These are phyloP conservation scores for Lactifluus rugatus DNA, from an alignment of 768 basidiomycete species.

Conservation along the genomic window DNA sequence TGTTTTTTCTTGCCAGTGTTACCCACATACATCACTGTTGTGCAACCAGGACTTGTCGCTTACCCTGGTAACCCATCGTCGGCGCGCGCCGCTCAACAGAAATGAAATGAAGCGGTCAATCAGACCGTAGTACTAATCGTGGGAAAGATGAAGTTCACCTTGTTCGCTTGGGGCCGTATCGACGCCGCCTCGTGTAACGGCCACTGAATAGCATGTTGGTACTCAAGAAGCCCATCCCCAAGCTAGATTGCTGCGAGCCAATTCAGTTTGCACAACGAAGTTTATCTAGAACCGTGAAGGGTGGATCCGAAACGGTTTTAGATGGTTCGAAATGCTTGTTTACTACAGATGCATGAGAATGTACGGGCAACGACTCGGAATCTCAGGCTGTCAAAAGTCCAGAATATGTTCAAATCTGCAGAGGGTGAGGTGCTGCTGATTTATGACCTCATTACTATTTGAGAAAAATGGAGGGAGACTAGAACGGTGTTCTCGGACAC, in stretches of 20 bases:
- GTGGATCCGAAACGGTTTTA: too few species aligned
- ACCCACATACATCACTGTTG: too few species aligned
- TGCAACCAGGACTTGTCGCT: not conserved
- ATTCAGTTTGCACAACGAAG: too few species aligned
- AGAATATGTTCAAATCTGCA: not conserved
- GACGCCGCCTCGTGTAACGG: not conserved
- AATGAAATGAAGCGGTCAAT: not conserved
- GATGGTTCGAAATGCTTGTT: too few species aligned
- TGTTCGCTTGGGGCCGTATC: constrained; percentile 43
- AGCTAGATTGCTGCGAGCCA: not conserved
- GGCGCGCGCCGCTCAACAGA: not conserved
- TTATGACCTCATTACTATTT: constrained; percentile 48
- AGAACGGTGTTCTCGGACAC: constrained; percentile 54
- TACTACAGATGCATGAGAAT: not conserved
- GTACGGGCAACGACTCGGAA: not conserved
- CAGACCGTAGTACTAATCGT: not conserved
- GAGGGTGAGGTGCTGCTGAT: constrained; percentile 29
- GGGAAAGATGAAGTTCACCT: too few species aligned
- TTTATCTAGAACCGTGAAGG: too few species aligned
- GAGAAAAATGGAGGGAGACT: constrained; percentile 59
- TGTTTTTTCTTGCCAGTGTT: too few species aligned
- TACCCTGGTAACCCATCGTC: not conserved
- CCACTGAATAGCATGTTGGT: not conserved
- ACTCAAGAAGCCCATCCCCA: not conserved
- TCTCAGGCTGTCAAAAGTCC: not conserved